phyloP scores from a whole-genome alignment of 1,284 basidiomycete genomes.

The Acaromyces ingoldii region DNA sequence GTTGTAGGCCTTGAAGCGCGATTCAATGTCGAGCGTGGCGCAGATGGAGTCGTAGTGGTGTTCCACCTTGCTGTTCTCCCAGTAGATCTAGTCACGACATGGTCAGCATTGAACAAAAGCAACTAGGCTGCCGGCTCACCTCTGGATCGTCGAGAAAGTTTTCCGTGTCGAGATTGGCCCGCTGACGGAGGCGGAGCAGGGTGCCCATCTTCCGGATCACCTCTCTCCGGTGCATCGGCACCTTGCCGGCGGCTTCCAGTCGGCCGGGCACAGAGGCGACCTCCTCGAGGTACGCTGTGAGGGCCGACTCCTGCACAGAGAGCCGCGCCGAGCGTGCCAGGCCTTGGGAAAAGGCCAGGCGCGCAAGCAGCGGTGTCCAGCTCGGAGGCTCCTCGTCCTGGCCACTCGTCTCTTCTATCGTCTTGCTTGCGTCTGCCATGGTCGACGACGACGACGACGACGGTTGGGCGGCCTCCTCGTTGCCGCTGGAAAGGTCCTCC shows the following conservation, averaged over 20 bases:
- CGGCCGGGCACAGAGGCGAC: constrained; percentile 31
- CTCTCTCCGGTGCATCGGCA: constrained; percentile 39
- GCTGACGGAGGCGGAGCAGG: constrained; percentile 38
- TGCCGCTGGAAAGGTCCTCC: constrained; percentile 4
- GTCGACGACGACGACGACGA: no score
- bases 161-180: constrained; percentile 40
- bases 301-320: constrained; percentile 37
- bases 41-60: constrained; percentile 46
- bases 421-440: no score
- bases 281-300: constrained; percentile 31
- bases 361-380: constrained; percentile 38
- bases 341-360: constrained; percentile 46
- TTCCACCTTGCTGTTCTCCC: constrained; percentile 39
- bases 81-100: constrained; percentile 36
- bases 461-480: constrained; percentile 7
- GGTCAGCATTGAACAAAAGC: no score
- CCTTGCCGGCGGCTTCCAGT: constrained; percentile 33
- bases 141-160: constrained; percentile 50
- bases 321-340: constrained; percentile 46
- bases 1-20: constrained; percentile 42
- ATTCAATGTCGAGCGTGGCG: constrained; percentile 37
- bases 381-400: constrained; percentile 6
- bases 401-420: no score
- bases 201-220: constrained; percentile 48
- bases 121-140: no score